Base-by-base conservation (phyloP, 1,284 basidiomycete species). In the Cerrena zonata region DNA sequence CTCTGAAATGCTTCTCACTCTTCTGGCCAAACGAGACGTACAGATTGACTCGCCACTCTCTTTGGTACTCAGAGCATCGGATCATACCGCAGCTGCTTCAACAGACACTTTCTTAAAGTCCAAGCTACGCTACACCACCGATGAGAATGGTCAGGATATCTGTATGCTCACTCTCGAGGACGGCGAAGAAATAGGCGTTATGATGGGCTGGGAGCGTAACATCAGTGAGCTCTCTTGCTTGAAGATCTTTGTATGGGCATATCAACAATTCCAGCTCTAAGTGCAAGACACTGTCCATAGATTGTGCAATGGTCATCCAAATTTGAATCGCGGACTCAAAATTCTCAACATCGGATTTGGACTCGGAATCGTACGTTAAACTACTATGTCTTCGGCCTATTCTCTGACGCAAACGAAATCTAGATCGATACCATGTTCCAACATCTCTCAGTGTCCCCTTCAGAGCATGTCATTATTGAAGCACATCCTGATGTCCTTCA, bases 271-370 rank as follows among this genome's bases (percentile, higher is more conserved):
- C 56, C 60, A 64, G 63, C 60, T 48, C 53, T 49, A 65, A 83
- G 81, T 91, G 89, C 65, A 73, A 56, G 72, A 80, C 60, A 91
- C 89, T 1, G 88, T 87, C 7, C 64, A 75, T 48, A 69, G 70
- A 51, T 74, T 94, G 57, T 85, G 80, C 53, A 61, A 64, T 24
- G 72, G 63, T 45, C 80, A 86, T 57, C 71, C 76, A 24, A 73
- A 76, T 41, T 58, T 68, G 13, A 61, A 69, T 1, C 58, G 68
- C 13, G 78, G 79, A 3, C 73, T 94, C 45, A 83, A 78, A 43
- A 73, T 97, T 0, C 72, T 99, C 48, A 99, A 98, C 61, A 75
- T 98, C 27, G 95, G 96, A 4, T 98, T 95, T 62, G 95, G 95
- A 11, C 75, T 99, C 10, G 95, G 95, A 12, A 94, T 98, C 52